A percentile compares a stretch with the other conserved stretches of the same genome.
Evolutionary conservation across 371 early-diverging fungal genomes (phyloP).

Genomic region (Mucor mucedo): DNA sequence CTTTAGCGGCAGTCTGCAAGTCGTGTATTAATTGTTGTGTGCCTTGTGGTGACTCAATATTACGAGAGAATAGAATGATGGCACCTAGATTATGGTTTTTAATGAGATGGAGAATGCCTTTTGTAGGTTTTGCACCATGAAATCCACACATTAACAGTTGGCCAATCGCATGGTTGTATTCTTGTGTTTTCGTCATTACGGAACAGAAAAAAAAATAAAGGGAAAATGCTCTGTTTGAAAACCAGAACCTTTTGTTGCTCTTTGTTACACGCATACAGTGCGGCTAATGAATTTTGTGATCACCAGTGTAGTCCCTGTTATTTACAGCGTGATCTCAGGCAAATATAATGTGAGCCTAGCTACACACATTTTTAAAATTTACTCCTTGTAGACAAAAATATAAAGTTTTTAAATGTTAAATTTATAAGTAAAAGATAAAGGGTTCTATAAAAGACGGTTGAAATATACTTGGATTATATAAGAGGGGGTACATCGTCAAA

Average conservation of each 20-base stretch:
- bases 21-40: slow-evolving; percentile 32
- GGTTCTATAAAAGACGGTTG: too few species aligned
- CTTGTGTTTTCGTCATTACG: slow-evolving; percentile 15
- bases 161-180: slow-evolving; percentile 27
- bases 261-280: neutral
- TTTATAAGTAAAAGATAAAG: too few species aligned
- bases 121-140: slow-evolving; percentile 42
- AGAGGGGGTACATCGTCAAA: too few species aligned
- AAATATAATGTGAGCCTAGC: too few species aligned
- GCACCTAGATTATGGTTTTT: slow-evolving; percentile 46
- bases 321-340: too few species aligned
- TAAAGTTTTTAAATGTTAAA: too few species aligned
- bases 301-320: too few species aligned
- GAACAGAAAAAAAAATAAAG: slow-evolving; percentile 4
- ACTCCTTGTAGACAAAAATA: too few species aligned
- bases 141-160: slow-evolving; percentile 56
- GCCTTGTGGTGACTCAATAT: slow-evolving; percentile 47
- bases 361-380: too few species aligned
- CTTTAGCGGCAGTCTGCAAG: slow-evolving; percentile 45
- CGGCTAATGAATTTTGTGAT: too few species aligned
- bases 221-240: neutral
- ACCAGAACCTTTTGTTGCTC: neutral
- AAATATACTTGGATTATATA: too few species aligned
- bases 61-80: slow-evolving; percentile 55
- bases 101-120: slow-evolving; percentile 50